Base-by-base conservation (phyloP, 306 rosid species). In the Cyamopsis tetragonoloba region DNA sequence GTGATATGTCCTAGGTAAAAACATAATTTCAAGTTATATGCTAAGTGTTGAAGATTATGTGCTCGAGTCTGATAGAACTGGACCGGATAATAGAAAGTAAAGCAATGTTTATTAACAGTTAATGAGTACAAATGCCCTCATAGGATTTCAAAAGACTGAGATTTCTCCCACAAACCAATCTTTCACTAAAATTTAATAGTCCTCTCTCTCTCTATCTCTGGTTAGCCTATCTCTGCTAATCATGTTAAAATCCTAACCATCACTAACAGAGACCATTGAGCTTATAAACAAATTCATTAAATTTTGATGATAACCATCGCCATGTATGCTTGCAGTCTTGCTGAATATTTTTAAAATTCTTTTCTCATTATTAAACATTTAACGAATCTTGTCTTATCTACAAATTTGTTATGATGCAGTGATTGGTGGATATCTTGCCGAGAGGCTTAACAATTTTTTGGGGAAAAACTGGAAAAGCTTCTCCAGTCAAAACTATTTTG, bases 381-480 rank as follows among this genome's bases (percentile, higher is more conserved):
- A 10, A 35, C 34, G 66, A 46, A 59, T 30, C 8, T 38, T 24
- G 0, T 55, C 81, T 80, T 63, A 74, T 55, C 18, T 34, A n/a
- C 15, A 50, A 13, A 27, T 50, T n/a, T 26, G 30, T 77, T 76
- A 12, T 81, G 70, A 22, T 80, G 80, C 88, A 93, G 99, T 90
- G 96, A 84, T 70, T 62, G 96, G 97, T 75, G 99, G 90, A 38
- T 93, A 84, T 82, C 75, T 93, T 58, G 97, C 97, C 17, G 96
- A 90, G 89, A 78, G 62, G 53, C 74, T 93, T 24, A 93, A 93
- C 80, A 43, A 44, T 54, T 12, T 83, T 46, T 37, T 88, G 70
- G 74, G 87, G 38, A 67, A 81, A 72, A 85, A 90, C 80, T 93
- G 96, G 99, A 90, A 75, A 80, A 84, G 79, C 77, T 93, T 93